Evolutionary conservation across 208 protist species (phyloP).

Genomic region (Acanthamoeba healyi): DNA sequence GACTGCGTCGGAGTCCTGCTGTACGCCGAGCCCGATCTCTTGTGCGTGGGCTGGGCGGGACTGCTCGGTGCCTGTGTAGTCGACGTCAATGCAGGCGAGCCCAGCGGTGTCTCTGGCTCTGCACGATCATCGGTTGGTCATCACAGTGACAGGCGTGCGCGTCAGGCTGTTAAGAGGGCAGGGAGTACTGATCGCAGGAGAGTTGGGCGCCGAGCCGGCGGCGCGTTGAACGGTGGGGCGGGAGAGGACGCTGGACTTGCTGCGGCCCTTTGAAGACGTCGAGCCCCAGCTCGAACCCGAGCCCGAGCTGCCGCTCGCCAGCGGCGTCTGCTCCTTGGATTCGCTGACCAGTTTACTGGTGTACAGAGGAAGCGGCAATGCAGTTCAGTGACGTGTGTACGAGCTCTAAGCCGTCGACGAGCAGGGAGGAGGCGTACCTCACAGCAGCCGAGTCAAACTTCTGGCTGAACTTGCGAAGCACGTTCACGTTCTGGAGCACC

Average conservation of each 20-base stretch:
- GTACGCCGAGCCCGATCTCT: constrained; percentile 16
- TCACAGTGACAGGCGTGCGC: too few relatives aligned
- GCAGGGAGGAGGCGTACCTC: neutral
- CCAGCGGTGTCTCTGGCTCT: neutral
- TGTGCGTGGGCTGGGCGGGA: neutral
- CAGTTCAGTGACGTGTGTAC: too few relatives aligned
- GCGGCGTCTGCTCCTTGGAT: neutral
- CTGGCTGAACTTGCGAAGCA: constrained; percentile 22
- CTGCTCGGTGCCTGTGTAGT: neutral
- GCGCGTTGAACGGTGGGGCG: neutral
- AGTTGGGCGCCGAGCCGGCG: neutral
- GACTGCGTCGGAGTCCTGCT: neutral
- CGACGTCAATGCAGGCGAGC: neutral
- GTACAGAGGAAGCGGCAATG: neutral
- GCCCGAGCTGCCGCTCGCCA: neutral
- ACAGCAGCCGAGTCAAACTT: constrained; percentile 19
- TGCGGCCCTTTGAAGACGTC: constrained; percentile 13
- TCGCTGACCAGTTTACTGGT: neutral
- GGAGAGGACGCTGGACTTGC: constrained; percentile 22
- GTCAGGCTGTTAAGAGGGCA: neutral
- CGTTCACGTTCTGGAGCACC: constrained; percentile 19
- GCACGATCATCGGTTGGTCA: neutral
- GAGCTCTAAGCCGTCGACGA: too few relatives aligned
- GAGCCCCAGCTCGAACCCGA: constrained; percentile 4
- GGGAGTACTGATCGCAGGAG: neutral